Evolutionary conservation across 495 filamentous ascomycete species (phyloP), one percentile per base, ranked within the genome.

Genomic region (Xylaria curta): DNA sequence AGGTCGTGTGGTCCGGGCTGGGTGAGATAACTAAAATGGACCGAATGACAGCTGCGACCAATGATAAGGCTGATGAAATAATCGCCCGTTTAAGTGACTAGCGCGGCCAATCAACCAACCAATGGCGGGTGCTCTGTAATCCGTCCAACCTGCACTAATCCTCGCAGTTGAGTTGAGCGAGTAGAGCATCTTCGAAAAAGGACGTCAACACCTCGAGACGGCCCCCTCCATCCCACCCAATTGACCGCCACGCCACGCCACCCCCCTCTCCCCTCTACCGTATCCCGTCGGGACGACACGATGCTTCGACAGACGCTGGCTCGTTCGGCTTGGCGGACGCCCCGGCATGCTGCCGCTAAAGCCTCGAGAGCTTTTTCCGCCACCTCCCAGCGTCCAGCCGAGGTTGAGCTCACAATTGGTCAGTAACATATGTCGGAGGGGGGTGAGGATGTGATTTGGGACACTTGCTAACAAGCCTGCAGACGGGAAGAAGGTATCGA

Each of bases 391-490:
- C 89, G 92, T 79, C 86, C 86, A 74, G 94, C 94, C 69, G 94
- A 97, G 87, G 94, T 97, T 76, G 93, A 97, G 89, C 90, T 97
- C 78, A 97, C 94, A 75, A 90, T 97, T 86, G 94, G 94, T 96
- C 85, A 76, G 91, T 80, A 66, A 61, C 68, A 67, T 38, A 65
- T 54, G 38, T 47, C 51, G 49, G 54, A 59, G n/a, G 54, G 61
- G n/a, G 49, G 58, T 13, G 78, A 76, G 77, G 69, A 28, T 54
- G 58, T 51, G 19, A 21, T 38, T 17, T 53, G 60, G 51, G 17
- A 24, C 66, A 66, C 65, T 60, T 75, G 73, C 77, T 85, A 72
- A 83, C 79, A 61, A 58, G n/a, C 33, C 59, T 79, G n/a, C 77
- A 95, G 93, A 97, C 89, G 94, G 94, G 80, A 97, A 96, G 86